A percentile compares a stretch with the other conserved stretches of the same genome.
Conservation (phyloP, 371 early-diverging fungal genomes). For the Saksenaea vasiformis region DNA sequence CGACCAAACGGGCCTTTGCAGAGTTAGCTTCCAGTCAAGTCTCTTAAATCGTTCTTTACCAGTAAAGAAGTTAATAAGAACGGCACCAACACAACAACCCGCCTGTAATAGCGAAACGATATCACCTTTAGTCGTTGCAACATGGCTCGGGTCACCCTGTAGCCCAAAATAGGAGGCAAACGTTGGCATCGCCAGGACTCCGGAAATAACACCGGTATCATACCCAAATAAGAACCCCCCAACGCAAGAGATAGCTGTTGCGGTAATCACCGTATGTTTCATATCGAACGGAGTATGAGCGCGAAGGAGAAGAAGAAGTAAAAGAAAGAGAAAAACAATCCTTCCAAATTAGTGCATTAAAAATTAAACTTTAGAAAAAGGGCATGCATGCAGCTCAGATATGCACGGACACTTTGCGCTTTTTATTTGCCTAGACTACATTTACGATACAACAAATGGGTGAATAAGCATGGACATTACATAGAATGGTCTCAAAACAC, state of each 20-base stretch:
- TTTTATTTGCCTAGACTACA: no score
- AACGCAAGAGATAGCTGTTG: constrained; percentile 43
- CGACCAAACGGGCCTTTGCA: constrained; percentile 43
- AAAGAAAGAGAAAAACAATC: not conserved
- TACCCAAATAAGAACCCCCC: constrained; percentile 54
- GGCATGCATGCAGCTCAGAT: no score
- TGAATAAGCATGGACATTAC: no score
- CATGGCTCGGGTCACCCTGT: constrained; percentile 20
- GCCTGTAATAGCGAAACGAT: constrained; percentile 45
- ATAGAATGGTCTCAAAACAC: no score
- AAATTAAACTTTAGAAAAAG: no score
- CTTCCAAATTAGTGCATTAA: not conserved
- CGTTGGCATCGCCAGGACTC: constrained; percentile 48
- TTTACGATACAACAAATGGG: no score
- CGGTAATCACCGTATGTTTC: constrained; percentile 41
- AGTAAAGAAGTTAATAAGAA: constrained; percentile 42
- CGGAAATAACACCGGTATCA: constrained; percentile 44
- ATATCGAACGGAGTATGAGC: constrained; percentile 15
- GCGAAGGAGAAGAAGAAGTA: not conserved
- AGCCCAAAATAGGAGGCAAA: constrained; percentile 42
- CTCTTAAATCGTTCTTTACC: constrained; percentile 22
- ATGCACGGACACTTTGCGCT: no score
- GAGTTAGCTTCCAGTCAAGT: not conserved
- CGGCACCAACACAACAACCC: constrained; percentile 45
- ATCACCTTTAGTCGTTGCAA: constrained; percentile 42